phyloP scores from a whole-genome alignment of 805 yeast genomes.

The Brettanomyces nanus region DNA sequence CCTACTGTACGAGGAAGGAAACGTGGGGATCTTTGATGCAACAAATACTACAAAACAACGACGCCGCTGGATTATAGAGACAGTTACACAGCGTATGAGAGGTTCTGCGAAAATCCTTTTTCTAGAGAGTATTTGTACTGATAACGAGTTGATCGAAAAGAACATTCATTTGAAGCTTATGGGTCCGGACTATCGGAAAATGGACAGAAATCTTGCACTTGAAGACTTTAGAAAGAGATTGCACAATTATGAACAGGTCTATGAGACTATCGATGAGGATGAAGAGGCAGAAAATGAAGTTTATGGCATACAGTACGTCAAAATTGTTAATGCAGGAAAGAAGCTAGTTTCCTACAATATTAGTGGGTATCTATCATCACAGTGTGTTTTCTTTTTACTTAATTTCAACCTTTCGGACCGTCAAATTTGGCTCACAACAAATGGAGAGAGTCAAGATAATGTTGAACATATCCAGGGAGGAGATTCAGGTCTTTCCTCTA shows the following conservation, averaged over 20 bases:
- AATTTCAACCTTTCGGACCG: slow-evolving; percentile 31
- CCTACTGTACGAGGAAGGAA: slow-evolving; percentile 33
- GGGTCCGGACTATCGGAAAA: slow-evolving; percentile 87
- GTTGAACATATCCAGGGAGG: slow-evolving; percentile 24
- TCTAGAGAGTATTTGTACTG: slow-evolving; percentile 78
- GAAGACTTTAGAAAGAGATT: slow-evolving; percentile 77
- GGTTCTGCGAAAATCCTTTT: slow-evolving; percentile 32
- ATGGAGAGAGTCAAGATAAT: slow-evolving; percentile 26
- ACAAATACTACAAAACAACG: slow-evolving; percentile 45
- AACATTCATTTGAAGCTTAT: slow-evolving; percentile 78
- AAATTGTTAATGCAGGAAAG: slow-evolving; percentile 56
- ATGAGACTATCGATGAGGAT: slow-evolving; percentile 76
- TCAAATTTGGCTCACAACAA: slow-evolving; percentile 29
- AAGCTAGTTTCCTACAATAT: slow-evolving; percentile 49
- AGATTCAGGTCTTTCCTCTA: slow-evolving; percentile 22
- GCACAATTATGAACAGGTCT: slow-evolving; percentile 77
- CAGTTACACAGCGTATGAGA: slow-evolving; percentile 26
- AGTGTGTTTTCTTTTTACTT: slow-evolving; percentile 44
- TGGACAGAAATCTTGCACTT: slow-evolving; percentile 76
- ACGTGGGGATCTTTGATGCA: slow-evolving; percentile 54
- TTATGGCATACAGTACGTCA: slow-evolving; percentile 46
- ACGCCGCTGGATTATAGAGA: slow-evolving; percentile 31
- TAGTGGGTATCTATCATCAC: slow-evolving; percentile 49
- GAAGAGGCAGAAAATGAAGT: slow-evolving; percentile 36
- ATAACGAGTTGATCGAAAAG: slow-evolving; percentile 67